Percentiles rank a stretch among this genome's conserved stretches.
Evolutionary conservation across 2,329 filamentous ascomycete species (phyloP).

Genomic region (Mollisiaceae sp.): DNA sequence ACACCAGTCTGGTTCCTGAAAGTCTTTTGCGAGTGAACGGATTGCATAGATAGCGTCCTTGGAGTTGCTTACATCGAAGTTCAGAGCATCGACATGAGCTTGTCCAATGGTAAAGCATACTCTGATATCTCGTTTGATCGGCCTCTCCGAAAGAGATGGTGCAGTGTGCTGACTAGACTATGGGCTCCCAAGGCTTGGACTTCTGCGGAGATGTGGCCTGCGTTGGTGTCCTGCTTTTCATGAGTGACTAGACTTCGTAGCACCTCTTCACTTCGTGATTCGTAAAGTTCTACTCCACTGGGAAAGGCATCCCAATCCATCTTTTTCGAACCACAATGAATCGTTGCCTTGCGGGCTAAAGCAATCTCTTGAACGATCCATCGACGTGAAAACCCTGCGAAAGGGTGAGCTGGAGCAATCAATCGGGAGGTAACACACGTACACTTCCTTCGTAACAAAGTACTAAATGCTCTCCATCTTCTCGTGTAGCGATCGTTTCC

Average conservation of each 20-base stretch:
- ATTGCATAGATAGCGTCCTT: background rate
- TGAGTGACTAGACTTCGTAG: background rate
- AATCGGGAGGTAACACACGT: background rate
- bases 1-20: background rate
- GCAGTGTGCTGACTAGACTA: background rate
- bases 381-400: conserved; percentile 1
- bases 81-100: background rate
- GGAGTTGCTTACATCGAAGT: background rate
- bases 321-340: background rate
- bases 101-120: background rate
- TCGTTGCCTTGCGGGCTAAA: background rate
- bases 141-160: background rate
- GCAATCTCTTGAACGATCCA: background rate
- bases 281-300: background rate
- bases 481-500: background rate
- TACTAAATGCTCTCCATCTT: background rate
- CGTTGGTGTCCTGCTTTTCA: background rate
- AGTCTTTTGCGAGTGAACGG: background rate
- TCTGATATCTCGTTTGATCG: background rate
- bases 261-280: background rate
- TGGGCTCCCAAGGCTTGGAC: background rate
- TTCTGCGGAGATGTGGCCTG: background rate
- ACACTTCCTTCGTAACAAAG: background rate
- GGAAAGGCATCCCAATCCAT: background rate
- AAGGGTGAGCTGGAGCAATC: background rate